Base-by-base conservation (phyloP, 768 basidiomycete species). In the Sporobolomyces pararoseus region DNA sequence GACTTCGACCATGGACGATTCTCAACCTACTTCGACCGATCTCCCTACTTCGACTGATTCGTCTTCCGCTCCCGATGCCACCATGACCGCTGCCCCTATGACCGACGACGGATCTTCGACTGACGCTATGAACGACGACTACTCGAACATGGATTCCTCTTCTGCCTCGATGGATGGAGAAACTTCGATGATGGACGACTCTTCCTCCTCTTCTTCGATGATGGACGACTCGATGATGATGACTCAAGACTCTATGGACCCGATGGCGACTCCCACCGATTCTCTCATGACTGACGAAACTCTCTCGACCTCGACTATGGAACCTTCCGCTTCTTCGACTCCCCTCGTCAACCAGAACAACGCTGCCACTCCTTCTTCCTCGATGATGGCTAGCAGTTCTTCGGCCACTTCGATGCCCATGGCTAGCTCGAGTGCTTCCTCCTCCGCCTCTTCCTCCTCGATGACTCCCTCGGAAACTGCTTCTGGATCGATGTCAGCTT, bases 291-390 rank as follows among this genome's bases (percentile, higher is more conserved):
- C 10, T n/a, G 58, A 59, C 21, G 58, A 59, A 17, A 44, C 42
- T 9, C 58, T 59, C 42, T 59, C 58, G 19, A 59, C 58, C 42
- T 59, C 58, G 29, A 59, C 58, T 12, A 19, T 59, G 3, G 42
- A 44, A 32, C 12, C 58, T 42, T 31, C 58, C 39, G 7, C 58
- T 23, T 29, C 58, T 7, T 59, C 58, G 39, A 59, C 58, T 44
- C 58, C 58, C 25, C 25, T 35, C 31, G 59, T 49, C n/a, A 61
- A 61, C 59, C 59, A 61, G 31, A 49, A 47, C 59, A 61, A 61
- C 46, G 59, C 59, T 39, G 59, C 59, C 9, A 14, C 58, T 46
- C 19, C 58, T 21, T 44, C 58, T 13, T 34, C 59, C 31, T 31
- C 59, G 2, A 49, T n/a, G n/a, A 61, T 34, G n/a, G 46, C 32